Evolutionary conservation across 805 yeast species (phyloP).

Genomic region (Blastobotrys robertii): DNA sequence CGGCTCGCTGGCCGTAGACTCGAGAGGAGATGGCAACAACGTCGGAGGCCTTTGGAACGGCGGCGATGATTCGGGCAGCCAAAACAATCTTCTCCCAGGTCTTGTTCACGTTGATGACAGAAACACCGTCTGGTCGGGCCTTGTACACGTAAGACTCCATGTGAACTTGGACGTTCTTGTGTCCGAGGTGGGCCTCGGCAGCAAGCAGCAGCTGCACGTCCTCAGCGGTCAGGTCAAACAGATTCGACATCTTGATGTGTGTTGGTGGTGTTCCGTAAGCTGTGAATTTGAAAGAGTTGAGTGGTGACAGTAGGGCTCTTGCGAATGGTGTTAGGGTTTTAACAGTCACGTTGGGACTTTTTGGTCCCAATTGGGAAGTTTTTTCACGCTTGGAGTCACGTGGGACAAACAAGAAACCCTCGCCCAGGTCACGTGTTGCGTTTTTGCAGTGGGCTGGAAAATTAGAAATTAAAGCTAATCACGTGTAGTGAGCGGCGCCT

Average conservation of each 20-base stretch:
- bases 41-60: slow-evolving; percentile 96
- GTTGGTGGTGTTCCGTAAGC: no score
- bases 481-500: no score
- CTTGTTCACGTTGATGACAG: slow-evolving; percentile 95
- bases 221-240: slow-evolving; percentile 70
- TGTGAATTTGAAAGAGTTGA: no score
- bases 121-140: slow-evolving; percentile 99
- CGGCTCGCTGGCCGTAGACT: slow-evolving; percentile 99
- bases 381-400: no score
- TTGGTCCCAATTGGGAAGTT: no score
- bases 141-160: slow-evolving; percentile 67
- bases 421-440: no score
- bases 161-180: slow-evolving; percentile 99
- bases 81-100: slow-evolving; percentile 99
- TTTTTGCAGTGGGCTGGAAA: no score
- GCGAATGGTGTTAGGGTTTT: no score
- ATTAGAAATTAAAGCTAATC: no score
- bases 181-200: slow-evolving; percentile 98
- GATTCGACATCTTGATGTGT: slow-evolving; percentile 2
- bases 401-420: neutral
- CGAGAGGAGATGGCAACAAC: slow-evolving; percentile 98
- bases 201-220: slow-evolving; percentile 99
- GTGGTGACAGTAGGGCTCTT: no score
- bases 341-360: no score
- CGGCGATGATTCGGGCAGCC: slow-evolving; percentile 99